Conservation (phyloP, 148 eudicot species). For the Linanthus parryae region DNA sequence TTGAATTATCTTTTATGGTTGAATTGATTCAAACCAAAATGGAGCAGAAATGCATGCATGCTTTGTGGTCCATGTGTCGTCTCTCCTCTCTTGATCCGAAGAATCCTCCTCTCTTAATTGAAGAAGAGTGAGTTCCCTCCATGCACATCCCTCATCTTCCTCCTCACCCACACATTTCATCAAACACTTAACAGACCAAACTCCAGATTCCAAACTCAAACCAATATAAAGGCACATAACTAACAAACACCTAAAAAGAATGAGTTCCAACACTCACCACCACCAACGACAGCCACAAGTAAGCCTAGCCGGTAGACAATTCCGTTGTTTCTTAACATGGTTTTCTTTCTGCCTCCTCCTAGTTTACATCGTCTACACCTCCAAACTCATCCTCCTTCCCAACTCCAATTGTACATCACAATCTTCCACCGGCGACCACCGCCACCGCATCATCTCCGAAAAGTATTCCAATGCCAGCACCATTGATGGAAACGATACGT, state of each 20-base stretch:
- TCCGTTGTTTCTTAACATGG: constrained; percentile 20
- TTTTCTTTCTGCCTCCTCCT: constrained; percentile 22
- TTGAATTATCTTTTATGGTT: no score
- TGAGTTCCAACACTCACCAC: constrained; percentile 2
- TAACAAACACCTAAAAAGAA: neutral
- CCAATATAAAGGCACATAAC: neutral
- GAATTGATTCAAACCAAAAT: no score
- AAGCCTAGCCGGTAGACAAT: constrained; percentile 6
- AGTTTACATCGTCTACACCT: constrained; percentile 40
- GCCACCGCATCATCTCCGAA: neutral
- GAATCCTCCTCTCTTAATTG: no score
- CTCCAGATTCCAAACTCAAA: neutral
- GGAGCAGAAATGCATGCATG: no score
- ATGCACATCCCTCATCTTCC: constrained; percentile 11
- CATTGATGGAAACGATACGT: no score
- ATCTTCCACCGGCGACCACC: neutral
- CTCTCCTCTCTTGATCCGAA: constrained; percentile 17
- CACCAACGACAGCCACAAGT: constrained; percentile 2
- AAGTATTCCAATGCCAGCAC: neutral
- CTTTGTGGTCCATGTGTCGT: no score
- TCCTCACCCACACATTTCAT: neutral
- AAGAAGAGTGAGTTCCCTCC: no score
- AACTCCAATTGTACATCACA: neutral
- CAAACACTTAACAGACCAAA: neutral
- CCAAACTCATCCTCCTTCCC: constrained; percentile 26